Evolutionary conservation across 768 basidiomycete species (phyloP), one percentile per base, ranked within the genome.

Genomic region (Clitopilus hobsonii): DNA sequence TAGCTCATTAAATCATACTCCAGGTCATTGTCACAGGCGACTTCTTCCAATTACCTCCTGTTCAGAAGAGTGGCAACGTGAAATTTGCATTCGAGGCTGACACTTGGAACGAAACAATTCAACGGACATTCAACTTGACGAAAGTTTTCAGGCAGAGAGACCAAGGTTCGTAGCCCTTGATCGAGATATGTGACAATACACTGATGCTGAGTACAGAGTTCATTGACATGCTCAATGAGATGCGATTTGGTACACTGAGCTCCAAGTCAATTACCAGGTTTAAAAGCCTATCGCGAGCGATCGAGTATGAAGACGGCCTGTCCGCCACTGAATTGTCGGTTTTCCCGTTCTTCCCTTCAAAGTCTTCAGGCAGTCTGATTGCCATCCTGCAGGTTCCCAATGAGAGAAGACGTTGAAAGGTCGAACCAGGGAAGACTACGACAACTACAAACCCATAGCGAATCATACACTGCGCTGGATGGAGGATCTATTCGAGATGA

Each of bases 21-120:
- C 65, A 94, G 90, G 71, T 98, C 36, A 78, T 98, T 56, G 86
- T 98, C 22, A 96, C 94, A 1, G 97, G 97, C 6, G 97, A 99
- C 66, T 98, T 98, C 74, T 98, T 98, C 74, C 96, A 99, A 67
- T 81, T 99, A 4, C 97, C 97, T 0, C 97, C 97, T 1, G 94
- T 98, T 0, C 75, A 76, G 6, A 94, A 86, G 67, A 76, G 79
- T 23, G 64, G 65, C n/a, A 66, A 66, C 0, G 82, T 90, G 38
- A 92, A 86, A 63, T 98, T 98, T 63, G 93, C 92, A 1, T 99
- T 99, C 64, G 94, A 99, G 64, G 94, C 94, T 0, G 71, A 80
- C 16, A 68, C 72, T 53, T 98, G 97, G 97, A 72, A 70, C 29
- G 70, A 86, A 59, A 74, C 86, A 2, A 82, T 99, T 60, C 74